Conservation (phyloP, 176 grass and related monocot species). For the Microstegium vimineum region DNA sequence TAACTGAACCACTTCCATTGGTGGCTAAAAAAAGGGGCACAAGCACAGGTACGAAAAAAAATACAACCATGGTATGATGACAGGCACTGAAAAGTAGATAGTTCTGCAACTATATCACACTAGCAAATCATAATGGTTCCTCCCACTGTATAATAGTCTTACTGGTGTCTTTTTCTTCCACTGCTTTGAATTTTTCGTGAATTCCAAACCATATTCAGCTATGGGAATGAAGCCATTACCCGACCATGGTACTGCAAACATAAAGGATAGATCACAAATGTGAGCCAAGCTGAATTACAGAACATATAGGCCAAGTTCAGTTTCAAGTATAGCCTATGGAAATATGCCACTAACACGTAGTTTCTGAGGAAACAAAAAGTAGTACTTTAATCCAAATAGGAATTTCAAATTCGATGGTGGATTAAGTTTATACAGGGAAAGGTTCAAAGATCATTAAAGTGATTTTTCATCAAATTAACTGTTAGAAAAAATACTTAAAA, state of each 20-base stretch:
- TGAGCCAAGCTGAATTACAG: neutral
- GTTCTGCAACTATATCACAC: slow-evolving; percentile 35
- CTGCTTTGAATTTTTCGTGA: slow-evolving; percentile 52
- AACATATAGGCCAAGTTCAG: neutral
- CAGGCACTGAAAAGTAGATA: neutral
- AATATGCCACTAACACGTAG: neutral
- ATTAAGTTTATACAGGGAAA: neutral
- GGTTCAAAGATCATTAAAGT: neutral
- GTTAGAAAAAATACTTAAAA: neutral
- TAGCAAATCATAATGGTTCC: slow-evolving; percentile 86
- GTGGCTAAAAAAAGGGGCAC: neutral
- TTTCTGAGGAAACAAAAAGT: neutral
- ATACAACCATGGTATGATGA: neutral
- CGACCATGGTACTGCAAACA: slow-evolving; percentile 53
- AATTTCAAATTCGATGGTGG: neutral
- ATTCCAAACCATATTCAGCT: slow-evolving; percentile 86
- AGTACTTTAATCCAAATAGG: neutral
- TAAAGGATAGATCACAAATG: neutral
- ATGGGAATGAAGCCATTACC: slow-evolving; percentile 88
- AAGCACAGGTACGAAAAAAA: neutral
- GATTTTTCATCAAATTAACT: neutral
- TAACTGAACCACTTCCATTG: neutral
- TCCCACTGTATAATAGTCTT: slow-evolving; percentile 77
- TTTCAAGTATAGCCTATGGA: neutral
- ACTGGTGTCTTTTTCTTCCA: slow-evolving; percentile 64